Conservation (phyloP, 1,284 basidiomycete genomes). For the Tylopilus sp. region DNA sequence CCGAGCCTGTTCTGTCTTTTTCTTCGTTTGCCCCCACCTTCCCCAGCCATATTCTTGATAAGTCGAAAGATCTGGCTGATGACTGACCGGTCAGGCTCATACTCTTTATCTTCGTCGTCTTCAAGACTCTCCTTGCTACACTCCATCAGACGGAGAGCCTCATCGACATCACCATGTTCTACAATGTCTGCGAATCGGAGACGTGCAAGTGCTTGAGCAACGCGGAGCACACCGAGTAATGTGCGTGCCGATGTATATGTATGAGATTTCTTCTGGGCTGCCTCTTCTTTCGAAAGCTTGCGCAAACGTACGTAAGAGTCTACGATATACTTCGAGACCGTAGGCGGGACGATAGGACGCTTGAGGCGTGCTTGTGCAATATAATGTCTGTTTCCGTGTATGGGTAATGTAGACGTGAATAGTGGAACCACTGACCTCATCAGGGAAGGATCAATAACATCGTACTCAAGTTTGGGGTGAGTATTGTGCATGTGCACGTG, state of each 20-base stretch:
- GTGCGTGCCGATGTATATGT: constrained; percentile 98
- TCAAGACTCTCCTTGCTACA: constrained; percentile 89
- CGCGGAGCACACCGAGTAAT: constrained; percentile 89
- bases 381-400: constrained; percentile 69
- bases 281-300: constrained; percentile 89
- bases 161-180: constrained; percentile 87
- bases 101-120: constrained; percentile 71
- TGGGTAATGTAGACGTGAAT: constrained; percentile 6
- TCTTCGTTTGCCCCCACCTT: constrained; percentile 39
- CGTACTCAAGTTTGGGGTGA: constrained; percentile 83
- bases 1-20: constrained; percentile 51
- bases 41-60: constrained; percentile 77
- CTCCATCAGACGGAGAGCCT: constrained; percentile 95
- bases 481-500: constrained; percentile 96
- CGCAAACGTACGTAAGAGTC: constrained; percentile 94
- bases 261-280: constrained; percentile 84
- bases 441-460: constrained; percentile 79
- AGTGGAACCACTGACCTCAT: constrained; percentile 64
- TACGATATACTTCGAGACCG: constrained; percentile 92
- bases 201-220: constrained; percentile 92
- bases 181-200: constrained; percentile 83
- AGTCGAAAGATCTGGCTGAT: constrained; percentile 84
- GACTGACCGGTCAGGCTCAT: constrained; percentile 72
- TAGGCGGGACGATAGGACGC: constrained; percentile 82
- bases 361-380: constrained; percentile 91